Percentiles rank a stretch among this genome's conserved stretches.
These are phyloP conservation scores for Ceratocystis papillata DNA, from an alignment of 2,329 filamentous ascomycete species.

Conservation along the genomic window DNA sequence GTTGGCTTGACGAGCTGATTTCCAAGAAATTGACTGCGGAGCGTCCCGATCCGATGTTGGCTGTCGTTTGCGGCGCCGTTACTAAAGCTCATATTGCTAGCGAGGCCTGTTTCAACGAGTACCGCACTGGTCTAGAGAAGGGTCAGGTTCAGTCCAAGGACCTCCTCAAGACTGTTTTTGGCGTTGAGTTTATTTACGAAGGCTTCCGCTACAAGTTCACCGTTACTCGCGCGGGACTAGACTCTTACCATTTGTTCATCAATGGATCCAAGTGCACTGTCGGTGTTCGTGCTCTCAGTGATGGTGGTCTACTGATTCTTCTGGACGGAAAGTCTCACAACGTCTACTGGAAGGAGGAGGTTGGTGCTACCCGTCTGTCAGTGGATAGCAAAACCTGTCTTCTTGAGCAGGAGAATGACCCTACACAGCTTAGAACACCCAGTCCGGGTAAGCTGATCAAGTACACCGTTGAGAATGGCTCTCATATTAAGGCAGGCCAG, in stretches of 20 bases:
- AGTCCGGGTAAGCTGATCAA: slow-evolving; percentile 97
- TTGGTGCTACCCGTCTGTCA: slow-evolving; percentile 85
- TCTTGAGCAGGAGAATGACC: slow-evolving; percentile 97
- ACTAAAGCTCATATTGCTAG: slow-evolving; percentile 93
- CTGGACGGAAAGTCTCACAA: slow-evolving; percentile 91
- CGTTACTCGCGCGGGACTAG: slow-evolving; percentile 77
- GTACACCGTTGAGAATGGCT: slow-evolving; percentile 89
- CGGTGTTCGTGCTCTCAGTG: slow-evolving; percentile 81
- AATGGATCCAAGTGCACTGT: slow-evolving; percentile 95
- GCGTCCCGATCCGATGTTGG: slow-evolving; percentile 82
- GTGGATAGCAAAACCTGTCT: slow-evolving; percentile 97
- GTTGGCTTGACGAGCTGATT: slow-evolving; percentile 97
- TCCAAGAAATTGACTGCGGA: slow-evolving; percentile 95
- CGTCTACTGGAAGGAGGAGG: slow-evolving; percentile 99
- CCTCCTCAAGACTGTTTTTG: slow-evolving; percentile 93
- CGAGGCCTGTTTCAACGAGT: slow-evolving; percentile 77
- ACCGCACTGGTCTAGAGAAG: slow-evolving; percentile 81
- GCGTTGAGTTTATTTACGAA: slow-evolving; percentile 97
- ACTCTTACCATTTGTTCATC: slow-evolving; percentile 97
- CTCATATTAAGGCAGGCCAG: slow-evolving; percentile 85
- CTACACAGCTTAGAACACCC: slow-evolving; percentile 87
- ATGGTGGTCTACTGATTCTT: slow-evolving; percentile 85
- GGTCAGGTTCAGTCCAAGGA: slow-evolving; percentile 96
- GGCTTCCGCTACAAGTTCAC: slow-evolving; percentile 96
- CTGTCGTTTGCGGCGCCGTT: slow-evolving; percentile 89